Evolutionary conservation across 768 basidiomycete species (phyloP), one percentile per base, ranked within the genome.

Genomic region (Mycena belliarum): DNA sequence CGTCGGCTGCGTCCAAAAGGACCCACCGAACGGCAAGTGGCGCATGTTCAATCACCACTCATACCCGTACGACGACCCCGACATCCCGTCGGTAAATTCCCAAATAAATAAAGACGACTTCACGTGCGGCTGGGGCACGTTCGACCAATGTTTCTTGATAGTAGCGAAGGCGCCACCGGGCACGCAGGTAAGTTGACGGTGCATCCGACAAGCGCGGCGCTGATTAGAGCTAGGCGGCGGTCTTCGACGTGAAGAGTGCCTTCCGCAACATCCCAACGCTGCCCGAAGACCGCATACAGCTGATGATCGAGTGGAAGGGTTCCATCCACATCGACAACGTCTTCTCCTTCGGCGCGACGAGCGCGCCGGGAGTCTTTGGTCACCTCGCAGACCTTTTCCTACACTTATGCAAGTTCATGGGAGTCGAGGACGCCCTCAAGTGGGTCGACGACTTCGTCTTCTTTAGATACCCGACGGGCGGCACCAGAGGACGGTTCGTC

Each of bases 381-480:
- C 29, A 14, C 14, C 29, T 32, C 29, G 29, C 29, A 32, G 29
- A 32, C 14, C 29, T 32, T 14, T 14, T 32, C 29, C 7, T 32
- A 6, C 29, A 7, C 29, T 14, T 32, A 32, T 14, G 6, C 7
- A 32, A 32, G 29, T 7, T 14, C 29, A 7, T 32, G 29, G 6
- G 7, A 6, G 29, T 32, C 29, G 29, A 32, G 7, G 29, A 32
- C 7, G 14, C 14, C 29, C 6, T 32, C 29, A 32, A 32, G 14
- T 32, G 29, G 29, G 29, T 32, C 7, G 29, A 32, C 14, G 29
- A 32, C 14, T 32, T 32, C 29, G 29, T 63, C 6, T 66, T 69
- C 32, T 67, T 69, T 33, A 35, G 57, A 2, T 57, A 26, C 48
- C 54, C 63, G 4, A 26, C 14, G 1, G 26, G 24, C 15, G 12